Base-by-base conservation (phyloP, 148 eudicot species). In the Fagopyrum homotropicum region DNA sequence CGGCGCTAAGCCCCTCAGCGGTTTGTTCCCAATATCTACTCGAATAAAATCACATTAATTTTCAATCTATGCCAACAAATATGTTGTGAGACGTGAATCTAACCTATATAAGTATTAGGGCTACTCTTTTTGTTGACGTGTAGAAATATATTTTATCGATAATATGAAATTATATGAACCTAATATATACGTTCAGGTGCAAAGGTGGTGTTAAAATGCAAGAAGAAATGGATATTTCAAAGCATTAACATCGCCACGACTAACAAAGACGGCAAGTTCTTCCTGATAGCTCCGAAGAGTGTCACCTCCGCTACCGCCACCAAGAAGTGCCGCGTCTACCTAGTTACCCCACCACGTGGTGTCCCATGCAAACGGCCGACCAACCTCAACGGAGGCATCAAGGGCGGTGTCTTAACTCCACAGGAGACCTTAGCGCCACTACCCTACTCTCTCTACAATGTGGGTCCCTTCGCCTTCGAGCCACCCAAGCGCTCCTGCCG, bases 1-100 rank as follows among this genome's bases (percentile, higher is more conserved):
- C 30, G 84, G 74, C 43, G 89, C 94, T 63, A 69, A 83, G 43
- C 90, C 98, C 56, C 89, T 93, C 69, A 9, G 66, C 44, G 91
- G 93, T 91, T 43, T 4, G 73, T 49, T 48, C 51, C 9, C 51
- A 48, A 48, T 7, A 48, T 49, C 12, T 22, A 22, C 26, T 22
- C 0, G 26, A 22, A 22, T 22, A 22, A 22, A 22, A 22, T 22
- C 26, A 22, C 26, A 22, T 22, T 22, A 22, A 22, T 22, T 22
- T 22, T 0, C 26, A 0, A 22, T 22, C 26, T 0, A 22, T 22
- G 0, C 26, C 26, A 22, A 22, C 26, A 22, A 22, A 22, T 22
- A 0, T 22, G 26, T 0, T 22, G 26, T 22, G 26, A 22, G 26
- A 22, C 26, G 26, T 22, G 26, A 22, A 22, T 22, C 26, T 22